Conservation (phyloP, 139 green algal species). For the Chlorella sp. region DNA sequence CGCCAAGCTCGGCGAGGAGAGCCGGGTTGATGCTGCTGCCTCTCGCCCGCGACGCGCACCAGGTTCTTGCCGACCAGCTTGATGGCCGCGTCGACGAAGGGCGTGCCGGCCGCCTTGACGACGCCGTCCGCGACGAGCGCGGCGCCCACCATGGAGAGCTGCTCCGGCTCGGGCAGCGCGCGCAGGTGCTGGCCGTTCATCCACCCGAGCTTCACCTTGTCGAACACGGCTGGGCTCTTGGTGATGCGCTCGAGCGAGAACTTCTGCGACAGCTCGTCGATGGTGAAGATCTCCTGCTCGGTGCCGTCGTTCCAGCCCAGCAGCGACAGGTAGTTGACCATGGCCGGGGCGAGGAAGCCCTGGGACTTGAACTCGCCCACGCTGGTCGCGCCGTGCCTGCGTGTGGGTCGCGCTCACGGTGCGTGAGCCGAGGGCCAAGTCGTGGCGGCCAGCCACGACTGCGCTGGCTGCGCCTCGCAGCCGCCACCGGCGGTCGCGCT, state of each 20-base stretch:
- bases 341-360: slow-evolving; percentile 85
- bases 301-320: slow-evolving; percentile 99
- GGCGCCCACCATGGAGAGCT: slow-evolving; percentile 42
- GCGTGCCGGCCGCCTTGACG: slow-evolving; percentile 37
- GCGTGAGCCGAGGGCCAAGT: too few species aligned
- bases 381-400: slow-evolving; percentile 87
- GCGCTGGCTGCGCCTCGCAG: too few species aligned
- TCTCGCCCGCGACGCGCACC: slow-evolving; percentile 9
- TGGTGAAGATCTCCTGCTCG: slow-evolving; percentile 91
- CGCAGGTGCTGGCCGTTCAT: slow-evolving; percentile 90
- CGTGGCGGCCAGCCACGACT: too few species aligned
- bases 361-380: slow-evolving; percentile 92
- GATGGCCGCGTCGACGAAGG: slow-evolving; percentile 51
- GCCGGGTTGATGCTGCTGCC: not conserved
- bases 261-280: slow-evolving; percentile 15
- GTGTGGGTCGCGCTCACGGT: too few species aligned
- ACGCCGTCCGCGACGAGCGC: slow-evolving; percentile 39
- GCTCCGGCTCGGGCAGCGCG: slow-evolving; percentile 34
- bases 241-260: slow-evolving; percentile 93
- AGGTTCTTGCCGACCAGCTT: slow-evolving; percentile 48
- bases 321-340: slow-evolving; percentile 95
- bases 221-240: slow-evolving; percentile 92
- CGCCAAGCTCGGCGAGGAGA: not conserved
- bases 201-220: slow-evolving; percentile 87
- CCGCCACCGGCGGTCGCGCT: too few species aligned